These are phyloP conservation scores for Acanthamoeba royreba DNA, from an alignment of 208 protist genomes.

Conservation along the genomic window DNA sequence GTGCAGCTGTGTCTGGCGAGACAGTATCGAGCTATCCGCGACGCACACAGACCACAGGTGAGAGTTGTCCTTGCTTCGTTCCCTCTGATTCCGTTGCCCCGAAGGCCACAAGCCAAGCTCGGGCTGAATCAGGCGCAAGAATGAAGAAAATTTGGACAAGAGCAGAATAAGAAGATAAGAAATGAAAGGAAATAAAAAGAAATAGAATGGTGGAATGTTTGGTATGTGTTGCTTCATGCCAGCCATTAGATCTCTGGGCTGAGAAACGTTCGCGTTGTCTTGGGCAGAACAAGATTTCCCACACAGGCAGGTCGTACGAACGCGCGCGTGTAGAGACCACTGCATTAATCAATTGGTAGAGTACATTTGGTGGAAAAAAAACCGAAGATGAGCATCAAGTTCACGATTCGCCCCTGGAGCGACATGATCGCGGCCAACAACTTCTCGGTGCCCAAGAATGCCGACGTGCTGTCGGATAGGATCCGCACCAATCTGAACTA, in stretches of 20 bases:
- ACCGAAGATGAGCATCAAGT: background rate
- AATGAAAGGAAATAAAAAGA: background rate
- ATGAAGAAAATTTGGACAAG: background rate
- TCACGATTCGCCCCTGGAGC: constrained; percentile 16
- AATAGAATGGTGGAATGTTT: background rate
- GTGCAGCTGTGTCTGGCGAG: no score
- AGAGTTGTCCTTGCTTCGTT: no score
- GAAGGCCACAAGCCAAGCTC: background rate
- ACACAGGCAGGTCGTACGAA: no score
- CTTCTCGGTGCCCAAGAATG: background rate
- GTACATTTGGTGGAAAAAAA: no score
- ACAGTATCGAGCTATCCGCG: no score
- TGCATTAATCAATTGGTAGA: no score
- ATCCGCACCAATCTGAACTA: constrained; percentile 5
- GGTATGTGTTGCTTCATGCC: background rate
- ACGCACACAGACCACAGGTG: no score
- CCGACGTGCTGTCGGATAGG: background rate
- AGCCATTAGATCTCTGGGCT: no score
- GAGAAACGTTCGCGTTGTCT: no score
- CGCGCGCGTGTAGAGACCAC: no score
- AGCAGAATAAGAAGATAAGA: background rate
- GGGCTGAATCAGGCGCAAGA: background rate
- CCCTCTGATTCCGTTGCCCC: no score
- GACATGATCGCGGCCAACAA: background rate
- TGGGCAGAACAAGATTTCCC: background rate